Percentiles rank a stretch among this genome's conserved stretches.
Conservation (phyloP, 441 rosid species). For the Omphalea diandra region DNA sequence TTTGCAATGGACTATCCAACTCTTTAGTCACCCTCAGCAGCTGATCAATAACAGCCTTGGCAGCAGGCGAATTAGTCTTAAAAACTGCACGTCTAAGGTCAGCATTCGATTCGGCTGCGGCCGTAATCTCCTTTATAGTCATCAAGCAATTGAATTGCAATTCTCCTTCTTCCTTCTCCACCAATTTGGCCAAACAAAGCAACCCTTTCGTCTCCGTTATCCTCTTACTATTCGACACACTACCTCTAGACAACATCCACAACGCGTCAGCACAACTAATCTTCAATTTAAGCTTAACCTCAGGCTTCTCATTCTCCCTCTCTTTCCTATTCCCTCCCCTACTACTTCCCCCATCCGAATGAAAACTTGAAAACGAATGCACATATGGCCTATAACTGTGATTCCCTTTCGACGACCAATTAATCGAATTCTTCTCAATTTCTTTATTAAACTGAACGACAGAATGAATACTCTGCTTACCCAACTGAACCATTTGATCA, state of each 20-base stretch:
- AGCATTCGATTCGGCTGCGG: slow-evolving; percentile 46
- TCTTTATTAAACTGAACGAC: slow-evolving; percentile 55
- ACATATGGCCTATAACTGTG: slow-evolving; percentile 17
- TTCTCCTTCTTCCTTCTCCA: slow-evolving; percentile 54
- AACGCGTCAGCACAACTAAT: slow-evolving; percentile 54
- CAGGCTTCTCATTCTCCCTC: slow-evolving; percentile 46
- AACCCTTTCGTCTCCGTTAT: slow-evolving; percentile 60
- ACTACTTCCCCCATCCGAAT: slow-evolving; percentile 38
- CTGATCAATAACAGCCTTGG: slow-evolving; percentile 64
- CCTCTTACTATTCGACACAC: slow-evolving; percentile 43
- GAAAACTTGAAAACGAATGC: slow-evolving; percentile 31
- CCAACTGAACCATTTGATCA: slow-evolving; percentile 27
- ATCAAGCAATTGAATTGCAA: slow-evolving; percentile 55
- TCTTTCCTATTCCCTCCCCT: slow-evolving; percentile 48
- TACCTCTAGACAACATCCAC: slow-evolving; percentile 49
- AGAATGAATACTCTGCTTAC: slow-evolving; percentile 49
- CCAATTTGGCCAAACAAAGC: slow-evolving; percentile 54
- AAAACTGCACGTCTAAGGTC: slow-evolving; percentile 63
- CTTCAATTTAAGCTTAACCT: slow-evolving; percentile 39
- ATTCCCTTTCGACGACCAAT: slow-evolving; percentile 15
- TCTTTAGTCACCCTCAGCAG: slow-evolving; percentile 46
- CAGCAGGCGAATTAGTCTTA: slow-evolving; percentile 60
- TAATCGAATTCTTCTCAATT: slow-evolving; percentile 24
- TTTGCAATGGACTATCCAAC: slow-evolving; percentile 33
- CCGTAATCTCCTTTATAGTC: slow-evolving; percentile 54